Conservation (phyloP, 2,329 filamentous ascomycete genomes). For the Pseudogymnoascus pannorum region DNA sequence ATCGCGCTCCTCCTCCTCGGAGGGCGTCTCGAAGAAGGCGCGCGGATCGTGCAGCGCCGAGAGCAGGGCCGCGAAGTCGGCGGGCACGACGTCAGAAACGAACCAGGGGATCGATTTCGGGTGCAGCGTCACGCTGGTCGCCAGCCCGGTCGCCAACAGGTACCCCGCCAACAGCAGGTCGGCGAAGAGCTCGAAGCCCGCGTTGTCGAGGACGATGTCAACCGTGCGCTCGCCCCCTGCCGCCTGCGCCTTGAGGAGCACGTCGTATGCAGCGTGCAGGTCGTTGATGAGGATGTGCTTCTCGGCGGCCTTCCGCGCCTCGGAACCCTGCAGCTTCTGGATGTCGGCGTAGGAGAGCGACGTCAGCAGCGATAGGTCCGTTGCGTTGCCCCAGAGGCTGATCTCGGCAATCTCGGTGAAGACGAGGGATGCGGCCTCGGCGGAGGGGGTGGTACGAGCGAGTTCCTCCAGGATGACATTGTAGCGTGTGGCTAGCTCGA, state of each 20-base stretch:
- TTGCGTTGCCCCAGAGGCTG: conserved; percentile 95
- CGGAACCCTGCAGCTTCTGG: conserved; percentile 85
- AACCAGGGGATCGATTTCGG: conserved; percentile 98
- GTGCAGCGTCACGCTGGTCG: conserved; percentile 80
- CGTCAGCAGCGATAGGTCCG: conserved; percentile 84
- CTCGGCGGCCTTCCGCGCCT: conserved; percentile 79
- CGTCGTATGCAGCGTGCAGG: conserved; percentile 62
- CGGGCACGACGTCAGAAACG: conserved; percentile 86
- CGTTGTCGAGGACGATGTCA: conserved; percentile 94
- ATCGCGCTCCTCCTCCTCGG: conserved; percentile 56
- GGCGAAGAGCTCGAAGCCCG: conserved; percentile 94
- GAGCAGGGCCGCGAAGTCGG: conserved; percentile 77
- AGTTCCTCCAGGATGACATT: conserved; percentile 52
- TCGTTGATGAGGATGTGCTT: conserved; percentile 91
- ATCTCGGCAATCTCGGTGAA: conserved; percentile 95
- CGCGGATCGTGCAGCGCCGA: conserved; percentile 71
- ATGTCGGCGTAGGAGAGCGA: conserved; percentile 92
- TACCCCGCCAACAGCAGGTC: conserved; percentile 90
- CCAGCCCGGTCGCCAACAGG: conserved; percentile 73
- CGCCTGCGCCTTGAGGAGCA: conserved; percentile 57
- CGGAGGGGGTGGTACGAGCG: conserved; percentile 41
- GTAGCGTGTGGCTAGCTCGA: conserved; percentile 76
- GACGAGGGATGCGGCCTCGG: conserved; percentile 65
- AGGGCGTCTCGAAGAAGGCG: conserved; percentile 67
- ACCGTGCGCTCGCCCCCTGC: conserved; percentile 62